phyloP scores from a whole-genome alignment of 2,329 filamentous ascomycete genomes.

The Talaromyces sp. region DNA sequence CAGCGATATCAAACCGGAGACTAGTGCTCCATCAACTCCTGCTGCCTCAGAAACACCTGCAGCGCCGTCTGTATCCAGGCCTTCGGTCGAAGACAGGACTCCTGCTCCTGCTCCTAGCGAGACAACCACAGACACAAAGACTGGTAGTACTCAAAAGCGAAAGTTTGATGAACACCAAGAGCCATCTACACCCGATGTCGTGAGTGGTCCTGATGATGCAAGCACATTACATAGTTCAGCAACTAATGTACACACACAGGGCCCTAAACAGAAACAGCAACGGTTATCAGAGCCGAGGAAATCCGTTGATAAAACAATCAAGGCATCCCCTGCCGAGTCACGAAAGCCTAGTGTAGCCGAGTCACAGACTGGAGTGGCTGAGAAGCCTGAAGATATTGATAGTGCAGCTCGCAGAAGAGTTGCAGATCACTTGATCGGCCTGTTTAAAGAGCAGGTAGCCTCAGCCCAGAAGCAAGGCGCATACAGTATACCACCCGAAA shows the following conservation, averaged over 20 bases:
- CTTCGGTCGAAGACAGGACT: constrained; percentile 27
- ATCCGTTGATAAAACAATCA: constrained; percentile 21
- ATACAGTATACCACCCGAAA: constrained; percentile 58
- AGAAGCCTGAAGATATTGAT: constrained; percentile 49
- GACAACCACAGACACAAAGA: constrained; percentile 12
- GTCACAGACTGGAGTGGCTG: constrained; percentile 29
- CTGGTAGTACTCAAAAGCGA: constrained; percentile 38
- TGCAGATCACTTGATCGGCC: constrained; percentile 66
- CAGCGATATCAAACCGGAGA: constrained; percentile 55
- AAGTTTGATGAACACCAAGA: constrained; percentile 40
- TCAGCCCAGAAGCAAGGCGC: constrained; percentile 61
- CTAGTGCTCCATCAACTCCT: constrained; percentile 18
- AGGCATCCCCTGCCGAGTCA: constrained; percentile 24
- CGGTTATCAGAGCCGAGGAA: constrained; percentile 28
- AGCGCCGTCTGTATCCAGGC: constrained; percentile 18
- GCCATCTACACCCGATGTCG: constrained; percentile 24
- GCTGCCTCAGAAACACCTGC: constrained; percentile 21
- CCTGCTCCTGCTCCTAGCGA: constrained; percentile 20
- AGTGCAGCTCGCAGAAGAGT: constrained; percentile 61
- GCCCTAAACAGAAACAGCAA: constrained; percentile 39
- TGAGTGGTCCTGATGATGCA: constrained; percentile 19
- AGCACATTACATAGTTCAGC: neutral
- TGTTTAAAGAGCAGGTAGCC: constrained; percentile 62
- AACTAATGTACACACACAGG: constrained; percentile 30
- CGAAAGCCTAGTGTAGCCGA: constrained; percentile 33